Base-by-base conservation (phyloP, 2,329 filamentous ascomycete genomes). In the Fragosphaeria purpurea region DNA sequence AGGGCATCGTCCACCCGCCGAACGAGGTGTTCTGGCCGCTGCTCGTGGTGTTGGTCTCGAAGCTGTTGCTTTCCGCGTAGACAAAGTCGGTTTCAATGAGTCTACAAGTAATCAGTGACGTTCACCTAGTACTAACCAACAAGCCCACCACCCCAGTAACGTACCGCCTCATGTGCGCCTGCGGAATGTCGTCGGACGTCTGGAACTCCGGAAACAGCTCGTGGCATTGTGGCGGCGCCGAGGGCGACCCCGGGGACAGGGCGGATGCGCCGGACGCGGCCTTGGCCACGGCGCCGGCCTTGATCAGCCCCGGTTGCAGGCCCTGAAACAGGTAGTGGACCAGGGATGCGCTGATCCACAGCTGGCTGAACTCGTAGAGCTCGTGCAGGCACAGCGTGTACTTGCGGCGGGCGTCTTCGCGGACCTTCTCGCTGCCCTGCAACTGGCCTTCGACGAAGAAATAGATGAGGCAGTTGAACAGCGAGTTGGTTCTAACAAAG, bases 281-380 rank as follows among this genome's bases (percentile, higher is more conserved):
- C n/a, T n/a, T n/a, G n/a, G n/a, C n/a, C n/a, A n/a, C n/a, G n/a
- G n/a, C n/a, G n/a, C n/a, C n/a, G n/a, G n/a, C n/a, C n/a, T n/a
- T n/a, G n/a, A n/a, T n/a, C n/a, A n/a, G n/a, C n/a, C 39, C 42
- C 6, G 47, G 49, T 34, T 54, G 48, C 12, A 56, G 48, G 4
- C 41, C 44, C 43, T 54, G 50, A 37, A 56, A 56, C 4, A 56
- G 52, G 1, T 52, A 50, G 32, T 56, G 54, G 4, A 52, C 48
- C n/a, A 54, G 43, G 6, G 54, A 54, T 0, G 54, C 54, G 42
- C 48, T 48, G 44, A 52, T 39, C 54, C 52, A 54, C n/a, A 54
- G 47, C 45, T 52, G 52, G 47, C 54, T 54, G 22, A 56, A 54
- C 6, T 54, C 54, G 52, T 56, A 54, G 6, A 54, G 51, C 30